A percentile compares a stretch with the other conserved stretches of the same genome.
These are phyloP conservation scores for Corylus heterophylla DNA, from an alignment of 306 rosid genomes.

Conservation along the genomic window DNA sequence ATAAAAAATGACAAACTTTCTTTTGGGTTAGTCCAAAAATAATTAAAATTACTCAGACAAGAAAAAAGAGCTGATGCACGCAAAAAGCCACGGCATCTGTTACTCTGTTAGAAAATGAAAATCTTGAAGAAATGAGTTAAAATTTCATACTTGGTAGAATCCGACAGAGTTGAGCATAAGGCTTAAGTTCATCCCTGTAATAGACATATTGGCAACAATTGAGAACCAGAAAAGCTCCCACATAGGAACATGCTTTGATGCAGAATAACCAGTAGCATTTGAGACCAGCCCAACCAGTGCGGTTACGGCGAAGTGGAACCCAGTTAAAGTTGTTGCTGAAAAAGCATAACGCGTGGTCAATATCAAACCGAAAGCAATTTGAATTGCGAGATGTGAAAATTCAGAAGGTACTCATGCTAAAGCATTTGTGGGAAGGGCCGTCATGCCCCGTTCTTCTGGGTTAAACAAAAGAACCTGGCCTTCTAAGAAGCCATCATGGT, in stretches of 20 bases:
- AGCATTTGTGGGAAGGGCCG: background rate
- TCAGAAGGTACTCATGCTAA: background rate
- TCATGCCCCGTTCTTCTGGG: background rate
- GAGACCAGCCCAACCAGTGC: conserved; percentile 86
- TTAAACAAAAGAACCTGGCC: background rate
- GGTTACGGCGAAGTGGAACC: conserved; percentile 89
- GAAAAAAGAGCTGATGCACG: background rate
- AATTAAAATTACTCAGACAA: background rate
- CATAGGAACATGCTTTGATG: conserved; percentile 83
- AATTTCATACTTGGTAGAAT: conserved; percentile 67
- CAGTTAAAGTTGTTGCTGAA: conserved; percentile 87
- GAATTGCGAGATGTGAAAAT: background rate
- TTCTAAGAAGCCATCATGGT: background rate
- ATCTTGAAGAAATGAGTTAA: background rate
- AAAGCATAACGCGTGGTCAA: background rate
- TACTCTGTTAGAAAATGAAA: no score
- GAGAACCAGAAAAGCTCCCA: conserved; percentile 99
- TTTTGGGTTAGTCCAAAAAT: background rate
- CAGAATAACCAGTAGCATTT: conserved; percentile 74
- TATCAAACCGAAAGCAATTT: background rate
- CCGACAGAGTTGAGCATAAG: conserved; percentile 97
- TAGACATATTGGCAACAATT: conserved; percentile 76
- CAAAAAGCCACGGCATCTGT: background rate
- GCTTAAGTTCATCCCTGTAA: conserved; percentile 89
- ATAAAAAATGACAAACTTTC: background rate